phyloP scores from a whole-genome alignment of 2,329 filamentous ascomycete species.

The Hypoxylon sp. region DNA sequence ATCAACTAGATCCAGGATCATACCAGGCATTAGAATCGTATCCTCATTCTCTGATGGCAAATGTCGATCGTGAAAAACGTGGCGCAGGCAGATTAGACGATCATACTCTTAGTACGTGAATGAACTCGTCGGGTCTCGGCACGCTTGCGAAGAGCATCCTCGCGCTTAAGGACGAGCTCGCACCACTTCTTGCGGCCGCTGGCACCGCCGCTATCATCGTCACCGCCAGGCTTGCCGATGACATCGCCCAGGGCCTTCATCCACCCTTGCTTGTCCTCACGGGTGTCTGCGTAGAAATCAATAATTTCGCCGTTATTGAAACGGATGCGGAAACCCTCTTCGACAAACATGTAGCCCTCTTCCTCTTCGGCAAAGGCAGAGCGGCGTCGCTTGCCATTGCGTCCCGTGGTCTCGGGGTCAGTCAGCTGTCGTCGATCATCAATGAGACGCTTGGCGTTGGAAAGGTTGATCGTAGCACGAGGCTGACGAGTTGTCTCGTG shows the following conservation, averaged over 20 bases:
- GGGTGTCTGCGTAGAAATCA: slow-evolving; percentile 95
- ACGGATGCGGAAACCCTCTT: slow-evolving; percentile 98
- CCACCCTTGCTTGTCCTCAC: slow-evolving; percentile 91
- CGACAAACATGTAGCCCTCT: slow-evolving; percentile 99
- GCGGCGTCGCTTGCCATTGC: slow-evolving; percentile 83
- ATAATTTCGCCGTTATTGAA: slow-evolving; percentile 99
- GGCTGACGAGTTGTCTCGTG: slow-evolving; percentile 96
- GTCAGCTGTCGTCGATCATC: slow-evolving; percentile 89
- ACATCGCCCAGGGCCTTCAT: slow-evolving; percentile 87
- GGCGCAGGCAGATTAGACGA: slow-evolving; percentile 55
- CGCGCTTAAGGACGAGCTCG: slow-evolving; percentile 74
- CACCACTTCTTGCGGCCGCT: slow-evolving; percentile 73
- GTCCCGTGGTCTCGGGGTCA: slow-evolving; percentile 84
- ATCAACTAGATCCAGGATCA: slow-evolving; percentile 29
- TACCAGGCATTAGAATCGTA: slow-evolving; percentile 38
- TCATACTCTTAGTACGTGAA: slow-evolving; percentile 71
- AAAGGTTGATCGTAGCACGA: slow-evolving; percentile 94
- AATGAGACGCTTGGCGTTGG: slow-evolving; percentile 92
- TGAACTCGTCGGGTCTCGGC: slow-evolving; percentile 66
- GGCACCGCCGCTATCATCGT: slow-evolving; percentile 59
- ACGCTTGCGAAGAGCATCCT: slow-evolving; percentile 69
- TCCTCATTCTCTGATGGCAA: slow-evolving; percentile 35
- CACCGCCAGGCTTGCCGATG: slow-evolving; percentile 68
- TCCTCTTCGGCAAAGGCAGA: slow-evolving; percentile 98
- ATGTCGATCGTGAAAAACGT: slow-evolving; percentile 22